phyloP scores from a whole-genome alignment of 1,139 yeast genomes.

The Candida sanyaensis region DNA sequence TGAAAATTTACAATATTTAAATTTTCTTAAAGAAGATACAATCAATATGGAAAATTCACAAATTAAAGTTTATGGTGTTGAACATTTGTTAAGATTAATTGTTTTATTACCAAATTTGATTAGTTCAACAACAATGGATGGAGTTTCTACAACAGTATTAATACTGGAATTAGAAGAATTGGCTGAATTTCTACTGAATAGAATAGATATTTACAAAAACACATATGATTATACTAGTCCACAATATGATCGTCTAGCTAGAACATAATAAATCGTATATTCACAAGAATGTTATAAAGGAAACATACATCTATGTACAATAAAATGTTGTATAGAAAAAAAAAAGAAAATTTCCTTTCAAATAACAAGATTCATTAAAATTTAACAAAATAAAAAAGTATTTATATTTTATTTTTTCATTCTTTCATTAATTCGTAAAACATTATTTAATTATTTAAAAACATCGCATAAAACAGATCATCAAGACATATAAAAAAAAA shows the following conservation, averaged over 20 bases:
- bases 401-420: neutral
- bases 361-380: neutral
- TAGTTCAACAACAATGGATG: constrained; percentile 80
- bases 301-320: neutral
- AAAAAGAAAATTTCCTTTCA: too few species aligned
- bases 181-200: constrained; percentile 53
- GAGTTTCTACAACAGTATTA: constrained; percentile 60
- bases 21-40: constrained; percentile 36
- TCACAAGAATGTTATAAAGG: neutral
- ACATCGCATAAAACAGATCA: neutral
- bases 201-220: constrained; percentile 46
- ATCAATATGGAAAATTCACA: constrained; percentile 33
- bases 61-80: constrained; percentile 64
- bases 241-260: constrained; percentile 53
- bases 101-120: constrained; percentile 81
- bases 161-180: constrained; percentile 48
- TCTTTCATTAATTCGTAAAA: constrained; percentile 5
- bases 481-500: neutral
- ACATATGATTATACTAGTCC: constrained; percentile 62
- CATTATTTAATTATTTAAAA: neutral
- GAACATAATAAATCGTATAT: constrained; percentile 14
- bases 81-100: constrained; percentile 72
- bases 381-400: neutral
- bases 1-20: constrained; percentile 80
- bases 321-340: too few species aligned